Percentiles rank a stretch among this genome's conserved stretches.
Evolutionary conservation across 352 stramenopile genomes (phyloP).

Genomic region (Hyaloperonospora arabidopsidis): DNA sequence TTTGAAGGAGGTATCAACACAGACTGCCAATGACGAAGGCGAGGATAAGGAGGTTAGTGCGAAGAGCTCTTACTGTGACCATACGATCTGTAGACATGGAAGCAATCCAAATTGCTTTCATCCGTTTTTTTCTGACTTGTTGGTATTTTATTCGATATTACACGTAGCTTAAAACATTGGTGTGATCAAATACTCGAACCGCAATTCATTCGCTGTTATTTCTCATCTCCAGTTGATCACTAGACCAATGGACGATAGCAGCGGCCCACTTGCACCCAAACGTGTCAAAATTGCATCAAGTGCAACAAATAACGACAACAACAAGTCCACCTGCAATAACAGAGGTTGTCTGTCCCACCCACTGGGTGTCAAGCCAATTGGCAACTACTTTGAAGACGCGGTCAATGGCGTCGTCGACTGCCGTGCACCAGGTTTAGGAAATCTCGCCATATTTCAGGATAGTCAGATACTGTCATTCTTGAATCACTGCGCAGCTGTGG

Average conservation of each 20-base stretch:
- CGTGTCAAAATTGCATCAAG: constrained; percentile 26
- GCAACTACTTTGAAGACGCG: constrained; percentile 70
- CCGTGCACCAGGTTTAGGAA: constrained; percentile 47
- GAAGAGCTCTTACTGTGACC: constrained; percentile 19
- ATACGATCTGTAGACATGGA: no score
- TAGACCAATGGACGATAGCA: constrained; percentile 1
- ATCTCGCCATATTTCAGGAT: constrained; percentile 49
- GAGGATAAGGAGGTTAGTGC: constrained; percentile 89
- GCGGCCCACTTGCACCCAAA: constrained; percentile 15
- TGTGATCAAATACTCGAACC: no score
- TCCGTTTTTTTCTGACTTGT: no score
- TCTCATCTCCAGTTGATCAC: background rate
- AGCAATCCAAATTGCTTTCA: no score
- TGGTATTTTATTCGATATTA: no score
- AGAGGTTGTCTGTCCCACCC: constrained; percentile 47
- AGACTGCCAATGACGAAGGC: constrained; percentile 93
- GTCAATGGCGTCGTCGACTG: constrained; percentile 55
- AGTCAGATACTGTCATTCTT: constrained; percentile 57
- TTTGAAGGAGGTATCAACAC: constrained; percentile 94
- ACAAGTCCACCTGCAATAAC: background rate
- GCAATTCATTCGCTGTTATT: no score
- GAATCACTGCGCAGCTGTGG: constrained; percentile 40
- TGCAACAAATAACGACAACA: background rate
- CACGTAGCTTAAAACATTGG: no score
- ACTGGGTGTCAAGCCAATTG: constrained; percentile 74